These are phyloP conservation scores for Populus simonii DNA, from an alignment of 345 rosid species.

Conservation along the genomic window DNA sequence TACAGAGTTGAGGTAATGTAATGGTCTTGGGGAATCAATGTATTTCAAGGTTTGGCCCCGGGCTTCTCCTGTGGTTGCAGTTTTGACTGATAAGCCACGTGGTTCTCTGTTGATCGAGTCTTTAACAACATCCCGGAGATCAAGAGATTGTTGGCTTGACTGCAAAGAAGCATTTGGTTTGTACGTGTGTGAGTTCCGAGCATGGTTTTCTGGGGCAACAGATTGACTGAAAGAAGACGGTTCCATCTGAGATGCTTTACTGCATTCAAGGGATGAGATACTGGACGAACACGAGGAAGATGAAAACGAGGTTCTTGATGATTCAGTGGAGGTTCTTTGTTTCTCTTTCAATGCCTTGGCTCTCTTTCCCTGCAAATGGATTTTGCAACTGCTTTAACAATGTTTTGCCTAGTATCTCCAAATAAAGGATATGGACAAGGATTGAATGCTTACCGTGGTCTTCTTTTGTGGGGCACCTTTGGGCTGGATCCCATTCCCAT, in stretches of 20 bases:
- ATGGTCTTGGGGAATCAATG: conserved; percentile 66
- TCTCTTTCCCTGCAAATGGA: conserved; percentile 53
- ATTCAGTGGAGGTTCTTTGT: conserved; percentile 58
- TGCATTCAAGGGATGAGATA: conserved; percentile 61
- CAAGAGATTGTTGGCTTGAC: conserved; percentile 38
- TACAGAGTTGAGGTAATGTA: conserved; percentile 41
- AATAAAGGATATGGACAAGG: neutral
- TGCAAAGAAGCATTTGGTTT: conserved; percentile 36
- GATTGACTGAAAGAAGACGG: conserved; percentile 34
- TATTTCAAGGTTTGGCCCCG: conserved; percentile 48
- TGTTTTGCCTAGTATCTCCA: neutral
- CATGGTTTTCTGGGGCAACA: conserved; percentile 22
- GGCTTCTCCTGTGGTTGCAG: conserved; percentile 30
- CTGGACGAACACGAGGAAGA: conserved; percentile 78
- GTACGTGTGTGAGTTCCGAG: conserved; percentile 21
- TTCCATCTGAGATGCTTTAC: conserved; percentile 47
- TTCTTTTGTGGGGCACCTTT: conserved; percentile 28
- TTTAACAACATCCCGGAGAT: conserved; percentile 53
- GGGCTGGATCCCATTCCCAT: conserved; percentile 21
- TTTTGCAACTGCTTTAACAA: conserved; percentile 13
- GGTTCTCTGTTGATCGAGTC: conserved; percentile 63
- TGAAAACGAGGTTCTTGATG: conserved; percentile 62
- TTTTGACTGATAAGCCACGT: conserved; percentile 39
- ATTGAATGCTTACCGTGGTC: conserved; percentile 39
- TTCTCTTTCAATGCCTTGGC: conserved; percentile 53